Base-by-base conservation (phyloP, 2,329 filamentous ascomycete genomes). In the Emydomyces testavorans region DNA sequence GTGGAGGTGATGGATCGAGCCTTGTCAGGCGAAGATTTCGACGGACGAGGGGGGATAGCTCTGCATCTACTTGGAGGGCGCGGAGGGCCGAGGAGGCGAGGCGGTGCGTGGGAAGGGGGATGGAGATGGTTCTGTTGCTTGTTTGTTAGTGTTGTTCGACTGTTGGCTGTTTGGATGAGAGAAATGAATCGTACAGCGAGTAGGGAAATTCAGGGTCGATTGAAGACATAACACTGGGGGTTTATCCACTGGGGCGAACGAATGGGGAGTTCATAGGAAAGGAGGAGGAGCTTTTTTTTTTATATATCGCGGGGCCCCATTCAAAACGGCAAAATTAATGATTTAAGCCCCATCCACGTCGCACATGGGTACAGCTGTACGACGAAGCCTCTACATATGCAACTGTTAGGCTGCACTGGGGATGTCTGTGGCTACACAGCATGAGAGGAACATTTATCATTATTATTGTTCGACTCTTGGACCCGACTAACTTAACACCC, bases 31-130 rank as follows among this genome's bases (percentile, higher is more conserved):
- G 71, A 54, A 95, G 82, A 1, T 75, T 71, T 49, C 90, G 80
- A 38, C 74, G 76, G 48, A 96, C 90, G 8, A 92, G 77, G 11
- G 84, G 78, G 1, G 90, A 96, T 42, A 96, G 76, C 64, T 98
- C 92, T 52, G 81, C 76, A 67, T 98, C 92, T 57, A 96, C 89
- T 50, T 81, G 73, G 36, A 96, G 75, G 32, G 87, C 78, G 57
- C 77, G 76, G 29, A 85, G 75, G 36, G 90, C 88, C 40, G 83
- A 79, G 39, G 74, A 75, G 45, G 90, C 88, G 39, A 95, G 79
- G 53, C 85, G 82, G 29, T 80, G 65, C 34, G 81, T 85, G 16
- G 89, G 89, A 62, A 96, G 83, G 37, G 92, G 90, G 50, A 92
- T 75, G 57, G 80, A 74, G 53, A 94, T 76, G 51, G 76, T 79